A percentile compares a stretch with the other conserved stretches of the same genome.
Conservation (phyloP, 495 filamentous ascomycete species). For the Penicillium daleae region DNA sequence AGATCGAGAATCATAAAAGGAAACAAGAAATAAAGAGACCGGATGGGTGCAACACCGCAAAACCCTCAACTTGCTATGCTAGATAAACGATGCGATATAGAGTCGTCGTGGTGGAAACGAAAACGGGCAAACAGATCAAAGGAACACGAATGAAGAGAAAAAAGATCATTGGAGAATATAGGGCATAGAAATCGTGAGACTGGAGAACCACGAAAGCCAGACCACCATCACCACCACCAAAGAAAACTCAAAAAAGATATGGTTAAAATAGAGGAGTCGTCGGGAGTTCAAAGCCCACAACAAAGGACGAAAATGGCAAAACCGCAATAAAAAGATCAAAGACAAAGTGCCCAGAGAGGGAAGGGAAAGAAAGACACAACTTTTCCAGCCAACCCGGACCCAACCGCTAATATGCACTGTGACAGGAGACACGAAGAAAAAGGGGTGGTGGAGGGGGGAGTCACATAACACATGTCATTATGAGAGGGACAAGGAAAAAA, state of each 20-base stretch:
- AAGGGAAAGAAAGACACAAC: conserved; percentile 41
- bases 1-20: conserved; percentile 8
- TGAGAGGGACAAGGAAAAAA: conserved; percentile 18
- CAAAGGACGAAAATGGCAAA: conserved; percentile 1
- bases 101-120: conserved; percentile 6
- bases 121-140: neutral
- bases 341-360: conserved; percentile 37
- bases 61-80: conserved; percentile 37
- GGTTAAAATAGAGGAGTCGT: neutral
- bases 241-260: neutral
- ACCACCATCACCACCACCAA: conserved; percentile 5
- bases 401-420: conserved; percentile 56
- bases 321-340: conserved; percentile 25
- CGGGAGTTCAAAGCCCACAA: neutral
- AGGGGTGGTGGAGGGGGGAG: conserved; percentile 23
- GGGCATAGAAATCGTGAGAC: conserved; percentile 22
- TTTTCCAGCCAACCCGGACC: conserved; percentile 46
- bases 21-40: conserved; percentile 19
- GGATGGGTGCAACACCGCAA: conserved; percentile 26
- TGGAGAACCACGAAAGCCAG: conserved; percentile 17
- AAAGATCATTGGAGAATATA: conserved; percentile 14
- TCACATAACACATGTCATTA: conserved; percentile 57
- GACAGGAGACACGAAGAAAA: conserved; percentile 32
- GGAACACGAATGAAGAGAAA: conserved; percentile 5
- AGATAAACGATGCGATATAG: conserved; percentile 32